Evolutionary conservation across 805 yeast species (phyloP), one percentile per base, ranked within the genome.

Genomic region (Lipomyces oligophaga): DNA sequence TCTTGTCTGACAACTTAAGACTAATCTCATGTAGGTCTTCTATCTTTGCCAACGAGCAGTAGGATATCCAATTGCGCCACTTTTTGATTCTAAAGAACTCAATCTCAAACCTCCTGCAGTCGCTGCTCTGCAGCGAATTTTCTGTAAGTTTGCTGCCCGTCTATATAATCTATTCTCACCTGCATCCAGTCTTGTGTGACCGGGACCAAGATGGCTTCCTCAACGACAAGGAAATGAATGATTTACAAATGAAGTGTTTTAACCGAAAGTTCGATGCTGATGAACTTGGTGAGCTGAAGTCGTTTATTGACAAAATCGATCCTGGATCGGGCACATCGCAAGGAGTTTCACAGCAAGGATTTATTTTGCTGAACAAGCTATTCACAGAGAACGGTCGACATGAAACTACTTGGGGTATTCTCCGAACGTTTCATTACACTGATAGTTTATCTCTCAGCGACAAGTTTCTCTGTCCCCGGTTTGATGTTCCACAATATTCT

Each of bases 381-480:
- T 93, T 84, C 63, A 95, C 94, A 1, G 95, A 87, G 57, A 78
- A 78, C 30, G 99, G 98, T 0, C 71, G 97, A 26, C 97, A 93
- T 63, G 99, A 93, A 63, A 93, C 97, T 0, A 83, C 87, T 0
- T 93, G 99, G 99, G 95, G 96, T 0, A 86, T 93, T 18, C 63
- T 93, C 21, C 66, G 99, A 42, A 76, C 88, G 0, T 93, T 85
- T 64, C 85, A 86, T 60, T 93, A 93, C 60, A 90, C 97, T 0
- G 93, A 93, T 60, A 88, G 97, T 0, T 69, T 93, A 4, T 86
- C 96, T 0, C 72, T 93, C 24, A 81, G 80, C 55, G 95, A 87
- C 52, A 77, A 78, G 47, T 79, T 87, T 39, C 65, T 93, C n/a
- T 78, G 75, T 54, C 98, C 98, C 0, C 31, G 49, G 41, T 59